Percentiles rank a stretch among this genome's conserved stretches.
Conservation (phyloP, 208 protist species). For the Crithidia bombi region DNA sequence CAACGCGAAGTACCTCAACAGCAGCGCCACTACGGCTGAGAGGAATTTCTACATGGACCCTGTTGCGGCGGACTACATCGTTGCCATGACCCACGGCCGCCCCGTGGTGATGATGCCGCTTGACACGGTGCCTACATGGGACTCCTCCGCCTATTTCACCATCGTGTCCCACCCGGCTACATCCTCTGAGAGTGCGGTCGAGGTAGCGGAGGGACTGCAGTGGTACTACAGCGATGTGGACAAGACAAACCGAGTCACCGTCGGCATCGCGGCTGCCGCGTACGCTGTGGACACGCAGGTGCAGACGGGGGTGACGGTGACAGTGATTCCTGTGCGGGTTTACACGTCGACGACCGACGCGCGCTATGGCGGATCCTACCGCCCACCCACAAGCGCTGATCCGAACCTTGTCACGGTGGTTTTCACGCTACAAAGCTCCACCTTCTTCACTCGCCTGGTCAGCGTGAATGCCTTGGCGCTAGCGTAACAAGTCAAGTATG, state of each 20-base stretch:
- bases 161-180: constrained; percentile 28
- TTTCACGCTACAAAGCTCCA: constrained; percentile 25
- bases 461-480: constrained; percentile 25
- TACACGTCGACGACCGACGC: neutral
- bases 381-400: constrained; percentile 13
- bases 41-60: constrained; percentile 80
- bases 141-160: constrained; percentile 30
- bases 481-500: constrained; percentile 7
- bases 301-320: constrained; percentile 1
- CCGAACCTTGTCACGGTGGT: constrained; percentile 44
- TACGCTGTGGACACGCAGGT: constrained; percentile 31
- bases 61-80: constrained; percentile 58
- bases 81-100: constrained; percentile 39
- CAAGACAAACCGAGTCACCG: constrained; percentile 20
- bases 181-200: constrained; percentile 26
- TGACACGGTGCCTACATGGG: constrained; percentile 53
- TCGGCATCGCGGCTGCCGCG: constrained; percentile 32
- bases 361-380: constrained; percentile 33
- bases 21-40: constrained; percentile 49
- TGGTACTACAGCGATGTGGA: constrained; percentile 47
- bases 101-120: constrained; percentile 61
- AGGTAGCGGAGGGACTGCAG: constrained; percentile 15
- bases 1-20: constrained; percentile 54
- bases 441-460: constrained; percentile 51
- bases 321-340: constrained; percentile 49